Percentiles rank a stretch among this genome's conserved stretches.
These are phyloP conservation scores for Sporobolomyces phaffii DNA, from an alignment of 768 basidiomycete species.

Conservation along the genomic window DNA sequence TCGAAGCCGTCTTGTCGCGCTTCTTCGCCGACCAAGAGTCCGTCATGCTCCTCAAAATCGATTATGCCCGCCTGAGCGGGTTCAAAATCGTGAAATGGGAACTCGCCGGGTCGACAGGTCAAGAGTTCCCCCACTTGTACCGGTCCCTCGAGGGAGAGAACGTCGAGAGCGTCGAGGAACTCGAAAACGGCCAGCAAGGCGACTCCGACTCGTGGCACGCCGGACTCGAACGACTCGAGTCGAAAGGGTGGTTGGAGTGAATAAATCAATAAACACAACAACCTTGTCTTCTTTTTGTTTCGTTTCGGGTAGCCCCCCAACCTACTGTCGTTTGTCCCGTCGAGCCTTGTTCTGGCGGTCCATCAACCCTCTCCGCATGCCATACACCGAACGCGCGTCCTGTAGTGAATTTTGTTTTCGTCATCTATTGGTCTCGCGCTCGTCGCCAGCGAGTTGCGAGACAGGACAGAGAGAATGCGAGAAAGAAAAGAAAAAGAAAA, in stretches of 20 bases:
- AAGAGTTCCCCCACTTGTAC: constrained; percentile 46
- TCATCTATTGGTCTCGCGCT: too few species aligned
- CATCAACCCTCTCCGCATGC: constrained; percentile 19
- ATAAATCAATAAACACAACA: too few species aligned
- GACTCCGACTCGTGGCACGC: constrained; percentile 41
- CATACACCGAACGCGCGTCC: constrained; percentile 34
- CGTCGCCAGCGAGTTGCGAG: too few species aligned
- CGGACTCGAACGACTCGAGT: constrained; percentile 37
- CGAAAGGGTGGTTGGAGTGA: constrained; percentile 41
- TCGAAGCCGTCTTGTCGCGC: constrained; percentile 43
- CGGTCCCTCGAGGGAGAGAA: constrained; percentile 46
- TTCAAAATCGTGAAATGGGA: constrained; percentile 47
- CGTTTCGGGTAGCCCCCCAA: too few species aligned
- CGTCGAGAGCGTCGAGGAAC: constrained; percentile 44
- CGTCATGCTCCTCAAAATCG: constrained; percentile 44
- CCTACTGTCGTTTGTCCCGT: not conserved
- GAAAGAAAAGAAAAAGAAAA: not conserved
- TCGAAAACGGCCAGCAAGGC: constrained; percentile 28
- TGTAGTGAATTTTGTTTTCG: too few species aligned
- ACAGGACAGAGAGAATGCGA: too few species aligned
- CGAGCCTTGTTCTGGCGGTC: not conserved
- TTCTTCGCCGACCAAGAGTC: constrained; percentile 45
- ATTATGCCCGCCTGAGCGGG: constrained; percentile 40
- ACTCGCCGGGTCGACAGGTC: constrained; percentile 6
- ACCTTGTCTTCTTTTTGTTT: not conserved